Evolutionary conservation across 2,329 filamentous ascomycete genomes (phyloP).

Genomic region (Nothomitra cinnamomea): DNA sequence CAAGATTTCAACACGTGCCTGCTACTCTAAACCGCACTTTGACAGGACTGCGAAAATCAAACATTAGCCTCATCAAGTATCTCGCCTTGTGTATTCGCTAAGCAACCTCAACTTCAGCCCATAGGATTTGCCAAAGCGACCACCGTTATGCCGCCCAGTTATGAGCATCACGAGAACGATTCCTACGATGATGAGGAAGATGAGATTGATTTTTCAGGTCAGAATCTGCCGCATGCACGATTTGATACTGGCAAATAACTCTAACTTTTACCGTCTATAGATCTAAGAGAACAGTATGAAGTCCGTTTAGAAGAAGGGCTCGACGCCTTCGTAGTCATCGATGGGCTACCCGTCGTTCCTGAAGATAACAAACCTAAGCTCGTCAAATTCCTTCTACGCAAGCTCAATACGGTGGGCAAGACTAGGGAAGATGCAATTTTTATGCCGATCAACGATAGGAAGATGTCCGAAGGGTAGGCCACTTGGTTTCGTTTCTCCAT

Average conservation of each 20-base stretch:
- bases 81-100: neutral
- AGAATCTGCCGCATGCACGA: constrained; percentile 12
- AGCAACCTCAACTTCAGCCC: neutral
- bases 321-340: constrained; percentile 90
- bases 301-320: constrained; percentile 91
- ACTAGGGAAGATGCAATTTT: constrained; percentile 74
- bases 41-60: constrained; percentile 4
- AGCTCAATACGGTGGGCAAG: constrained; percentile 71
- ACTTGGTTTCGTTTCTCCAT: neutral
- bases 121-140: constrained; percentile 21
- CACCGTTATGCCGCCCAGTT: constrained; percentile 65
- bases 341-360: constrained; percentile 77
- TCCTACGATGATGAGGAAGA: constrained; percentile 82
- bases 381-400: constrained; percentile 88
- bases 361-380: constrained; percentile 89
- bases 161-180: constrained; percentile 78
- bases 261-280: constrained; percentile 22
- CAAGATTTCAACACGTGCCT: neutral
- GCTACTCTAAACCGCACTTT: neutral
- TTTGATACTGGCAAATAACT: neutral
- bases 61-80: neutral
- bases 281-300: constrained; percentile 86
- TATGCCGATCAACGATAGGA: constrained; percentile 85
- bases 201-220: constrained; percentile 76
- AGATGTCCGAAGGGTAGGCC: constrained; percentile 68